Percentiles rank a stretch among this genome's conserved stretches.
Evolutionary conservation across 345 rosid genomes (phyloP).

Genomic region (Boechera retrofracta): DNA sequence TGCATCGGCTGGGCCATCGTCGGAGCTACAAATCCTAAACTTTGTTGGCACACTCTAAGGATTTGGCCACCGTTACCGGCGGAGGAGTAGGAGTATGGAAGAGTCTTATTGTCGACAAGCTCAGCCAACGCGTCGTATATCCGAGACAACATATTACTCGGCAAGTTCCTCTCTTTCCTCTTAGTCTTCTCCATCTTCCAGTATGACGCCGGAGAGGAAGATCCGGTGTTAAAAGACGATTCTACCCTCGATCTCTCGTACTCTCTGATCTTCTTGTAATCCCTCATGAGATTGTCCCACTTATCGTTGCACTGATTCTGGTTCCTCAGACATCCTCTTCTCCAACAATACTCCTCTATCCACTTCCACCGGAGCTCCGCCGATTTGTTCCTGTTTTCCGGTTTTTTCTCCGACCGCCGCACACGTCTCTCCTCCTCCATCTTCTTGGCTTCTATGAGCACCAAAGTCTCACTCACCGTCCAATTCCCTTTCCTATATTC

Average conservation of each 20-base stretch:
- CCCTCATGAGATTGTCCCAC: constrained; percentile 93
- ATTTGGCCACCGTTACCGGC: constrained; percentile 1
- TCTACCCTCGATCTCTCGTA: constrained; percentile 51
- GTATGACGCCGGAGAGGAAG: constrained; percentile 38
- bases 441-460: constrained; percentile 72
- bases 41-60: constrained; percentile 17
- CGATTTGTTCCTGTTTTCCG: constrained; percentile 42
- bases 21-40: constrained; percentile 38
- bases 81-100: neutral
- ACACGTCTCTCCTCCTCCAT: constrained; percentile 77
- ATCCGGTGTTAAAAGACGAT: constrained; percentile 21
- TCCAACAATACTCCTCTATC: constrained; percentile 84
- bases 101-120: constrained; percentile 60
- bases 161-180: constrained; percentile 70
- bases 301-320: constrained; percentile 93
- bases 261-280: constrained; percentile 83
- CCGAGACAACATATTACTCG: constrained; percentile 65
- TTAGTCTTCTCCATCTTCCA: constrained; percentile 77
- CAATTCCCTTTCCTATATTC: constrained; percentile 77
- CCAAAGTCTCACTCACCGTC: constrained; percentile 74
- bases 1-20: constrained; percentile 44
- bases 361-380: constrained; percentile 86
- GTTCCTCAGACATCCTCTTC: constrained; percentile 62
- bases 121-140: constrained; percentile 64
- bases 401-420: constrained; percentile 44